A percentile compares a stretch with the other conserved stretches of the same genome.
Evolutionary conservation across 345 rosid species (phyloP).

Genomic region (Adansonia digitata): DNA sequence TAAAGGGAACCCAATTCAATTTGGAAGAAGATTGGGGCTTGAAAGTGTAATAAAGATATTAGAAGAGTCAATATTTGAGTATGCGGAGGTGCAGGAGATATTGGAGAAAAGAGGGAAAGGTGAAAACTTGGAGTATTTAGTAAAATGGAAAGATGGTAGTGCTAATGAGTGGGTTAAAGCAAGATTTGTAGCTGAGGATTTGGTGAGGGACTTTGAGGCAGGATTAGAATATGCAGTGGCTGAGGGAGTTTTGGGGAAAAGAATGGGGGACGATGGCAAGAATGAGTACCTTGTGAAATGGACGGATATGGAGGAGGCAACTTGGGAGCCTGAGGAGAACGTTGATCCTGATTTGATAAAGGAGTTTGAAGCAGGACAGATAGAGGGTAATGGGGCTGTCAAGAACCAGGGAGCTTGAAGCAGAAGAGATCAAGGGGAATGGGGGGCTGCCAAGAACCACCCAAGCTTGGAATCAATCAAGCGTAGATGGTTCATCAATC

Average conservation of each 20-base stretch:
- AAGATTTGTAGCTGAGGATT: slow-evolving; percentile 56
- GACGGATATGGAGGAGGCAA: slow-evolving; percentile 71
- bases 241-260: slow-evolving; percentile 56
- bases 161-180: slow-evolving; percentile 74
- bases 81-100: slow-evolving; percentile 74
- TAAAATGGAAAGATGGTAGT: slow-evolving; percentile 76
- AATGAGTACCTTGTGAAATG: slow-evolving; percentile 70
- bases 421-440: no score
- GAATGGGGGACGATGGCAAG: slow-evolving; percentile 53
- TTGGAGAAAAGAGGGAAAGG: slow-evolving; percentile 80
- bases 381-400: neutral
- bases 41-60: slow-evolving; percentile 50
- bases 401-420: no score
- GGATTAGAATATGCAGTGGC: slow-evolving; percentile 86
- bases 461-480: no score
- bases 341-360: slow-evolving; percentile 62
- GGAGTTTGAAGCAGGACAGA: slow-evolving; percentile 36
- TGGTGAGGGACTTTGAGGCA: slow-evolving; percentile 66
- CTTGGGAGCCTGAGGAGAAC: slow-evolving; percentile 90
- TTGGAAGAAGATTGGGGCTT: slow-evolving; percentile 66
- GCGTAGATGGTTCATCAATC: no score
- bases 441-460: no score
- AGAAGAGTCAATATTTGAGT: slow-evolving; percentile 61
- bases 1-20: slow-evolving; percentile 73
- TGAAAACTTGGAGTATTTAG: slow-evolving; percentile 57